These are phyloP conservation scores for Kalmusia sp. DNA, from an alignment of 2,329 filamentous ascomycete species.

Conservation along the genomic window DNA sequence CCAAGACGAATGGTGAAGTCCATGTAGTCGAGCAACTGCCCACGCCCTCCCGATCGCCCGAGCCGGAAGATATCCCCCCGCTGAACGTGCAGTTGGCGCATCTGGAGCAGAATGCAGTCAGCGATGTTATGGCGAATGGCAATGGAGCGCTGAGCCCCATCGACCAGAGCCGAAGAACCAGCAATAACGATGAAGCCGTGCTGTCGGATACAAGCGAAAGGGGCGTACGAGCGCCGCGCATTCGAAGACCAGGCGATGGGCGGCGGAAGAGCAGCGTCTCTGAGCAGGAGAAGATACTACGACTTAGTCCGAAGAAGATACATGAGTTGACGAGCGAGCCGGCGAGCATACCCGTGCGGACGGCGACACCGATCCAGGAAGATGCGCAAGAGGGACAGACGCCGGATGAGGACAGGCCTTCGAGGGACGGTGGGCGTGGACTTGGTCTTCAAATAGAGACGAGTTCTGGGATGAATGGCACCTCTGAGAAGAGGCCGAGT, in stretches of 20 bases:
- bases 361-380: conserved; percentile 48
- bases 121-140: conserved; percentile 12
- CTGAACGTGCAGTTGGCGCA: conserved; percentile 15
- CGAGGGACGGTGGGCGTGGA: conserved; percentile 23
- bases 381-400: conserved; percentile 35
- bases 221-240: conserved; percentile 26
- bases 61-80: conserved; percentile 30
- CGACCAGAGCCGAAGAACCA: conserved; percentile 26
- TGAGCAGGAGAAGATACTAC: conserved; percentile 53
- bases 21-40: conserved; percentile 33
- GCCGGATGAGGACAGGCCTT: conserved; percentile 21
- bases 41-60: conserved; percentile 34
- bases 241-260: conserved; percentile 44
- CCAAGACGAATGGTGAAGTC: conserved; percentile 24
- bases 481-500: conserved; percentile 16
- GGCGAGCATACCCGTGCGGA: conserved; percentile 60
- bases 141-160: conserved; percentile 20
- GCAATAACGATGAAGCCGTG: conserved; percentile 38
- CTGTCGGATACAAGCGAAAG: conserved; percentile 43
- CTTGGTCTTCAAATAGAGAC: conserved; percentile 31
- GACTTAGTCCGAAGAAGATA: conserved; percentile 62
- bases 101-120: conserved; percentile 18
- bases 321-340: conserved; percentile 62
- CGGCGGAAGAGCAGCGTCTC: conserved; percentile 44
- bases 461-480: conserved; percentile 20